A percentile compares a stretch with the other conserved stretches of the same genome.
Evolutionary conservation across 306 rosid species (phyloP).

Genomic region (Ormosia emarginata): DNA sequence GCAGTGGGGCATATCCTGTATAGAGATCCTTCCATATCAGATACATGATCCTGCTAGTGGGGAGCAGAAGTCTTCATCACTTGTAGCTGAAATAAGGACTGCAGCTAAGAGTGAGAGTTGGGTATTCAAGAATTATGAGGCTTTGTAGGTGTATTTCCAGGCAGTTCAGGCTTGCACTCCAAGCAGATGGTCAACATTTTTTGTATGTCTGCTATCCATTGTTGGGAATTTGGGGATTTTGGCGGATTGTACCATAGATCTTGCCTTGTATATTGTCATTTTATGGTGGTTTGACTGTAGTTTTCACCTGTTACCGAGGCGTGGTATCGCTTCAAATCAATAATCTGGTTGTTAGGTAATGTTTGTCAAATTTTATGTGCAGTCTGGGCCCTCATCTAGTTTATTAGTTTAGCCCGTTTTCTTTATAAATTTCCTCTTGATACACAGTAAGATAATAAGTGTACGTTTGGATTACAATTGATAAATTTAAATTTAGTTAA

Average conservation of each 20-base stretch:
- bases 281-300: neutral
- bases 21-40: constrained; percentile 49
- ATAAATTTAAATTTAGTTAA: too few species aligned
- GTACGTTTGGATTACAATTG: too few species aligned
- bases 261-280: neutral
- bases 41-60: constrained; percentile 23
- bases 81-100: constrained; percentile 35
- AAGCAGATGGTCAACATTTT: constrained; percentile 6
- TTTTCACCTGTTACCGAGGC: neutral
- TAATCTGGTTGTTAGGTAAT: neutral
- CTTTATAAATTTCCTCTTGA: neutral
- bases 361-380: neutral
- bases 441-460: too few species aligned
- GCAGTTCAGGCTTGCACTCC: constrained; percentile 20
- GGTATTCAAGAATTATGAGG: constrained; percentile 47
- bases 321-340: neutral
- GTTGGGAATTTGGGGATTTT: neutral
- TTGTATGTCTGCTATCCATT: neutral
- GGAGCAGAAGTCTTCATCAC: constrained; percentile 24
- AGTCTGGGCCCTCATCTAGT: neutral
- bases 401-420: neutral
- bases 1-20: constrained; percentile 55
- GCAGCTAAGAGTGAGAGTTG: constrained; percentile 35
- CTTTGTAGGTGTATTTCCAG: constrained; percentile 48
- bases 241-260: neutral